Conservation (phyloP, 2,329 filamentous ascomycete species). For the Fusarium sp. region DNA sequence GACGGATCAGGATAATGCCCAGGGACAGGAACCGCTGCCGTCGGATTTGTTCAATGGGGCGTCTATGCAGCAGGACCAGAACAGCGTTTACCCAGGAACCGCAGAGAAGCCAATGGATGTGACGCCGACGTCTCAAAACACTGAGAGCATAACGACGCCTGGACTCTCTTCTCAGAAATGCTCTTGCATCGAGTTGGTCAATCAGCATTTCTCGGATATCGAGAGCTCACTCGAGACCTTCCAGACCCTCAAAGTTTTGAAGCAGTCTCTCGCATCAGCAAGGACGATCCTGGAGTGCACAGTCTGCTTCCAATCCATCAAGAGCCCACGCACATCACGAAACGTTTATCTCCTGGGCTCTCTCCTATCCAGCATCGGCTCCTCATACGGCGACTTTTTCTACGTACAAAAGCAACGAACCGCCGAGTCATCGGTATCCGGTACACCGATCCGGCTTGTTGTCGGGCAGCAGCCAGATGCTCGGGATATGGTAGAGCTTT, state of each 20-base stretch:
- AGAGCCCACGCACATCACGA: constrained; percentile 2
- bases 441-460: not conserved
- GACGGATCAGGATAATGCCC: not conserved
- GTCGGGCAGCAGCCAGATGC: not conserved
- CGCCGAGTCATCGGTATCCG: not conserved
- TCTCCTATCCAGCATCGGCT: constrained; percentile 1
- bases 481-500: not conserved
- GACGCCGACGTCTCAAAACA: not conserved
- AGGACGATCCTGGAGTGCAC: not conserved
- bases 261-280: not conserved
- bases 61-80: not conserved
- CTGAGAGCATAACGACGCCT: rapidly evolving
- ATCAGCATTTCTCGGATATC: constrained; percentile 5
- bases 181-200: constrained; percentile 4
- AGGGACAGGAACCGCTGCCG: not conserved
- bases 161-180: not conserved
- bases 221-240: constrained; percentile 10
- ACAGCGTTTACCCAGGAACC: rapidly evolving
- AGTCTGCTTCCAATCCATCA: constrained; percentile 8
- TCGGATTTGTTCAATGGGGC: not conserved
- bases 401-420: constrained; percentile 9
- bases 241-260: constrained; percentile 10
- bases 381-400: constrained; percentile 10
- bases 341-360: not conserved
- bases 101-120: not conserved